Evolutionary conservation across 2,329 filamentous ascomycete species (phyloP).

Genomic region (Hymenotorrendiella dingleyae): DNA sequence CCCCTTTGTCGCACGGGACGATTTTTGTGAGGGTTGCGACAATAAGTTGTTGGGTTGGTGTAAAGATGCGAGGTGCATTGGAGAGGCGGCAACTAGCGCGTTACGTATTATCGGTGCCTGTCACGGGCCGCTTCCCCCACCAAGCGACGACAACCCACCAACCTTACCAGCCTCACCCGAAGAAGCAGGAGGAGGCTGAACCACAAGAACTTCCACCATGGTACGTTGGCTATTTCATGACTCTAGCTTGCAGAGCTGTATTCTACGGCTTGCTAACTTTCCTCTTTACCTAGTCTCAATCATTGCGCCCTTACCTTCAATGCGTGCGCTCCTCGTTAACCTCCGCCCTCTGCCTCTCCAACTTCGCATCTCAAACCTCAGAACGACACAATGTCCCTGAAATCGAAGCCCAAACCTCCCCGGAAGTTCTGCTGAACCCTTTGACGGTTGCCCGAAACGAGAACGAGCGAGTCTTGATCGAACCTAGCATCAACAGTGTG

Average conservation of each 20-base stretch:
- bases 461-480: slow-evolving; percentile 92
- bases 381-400: slow-evolving; percentile 98
- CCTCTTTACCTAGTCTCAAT: slow-evolving; percentile 69
- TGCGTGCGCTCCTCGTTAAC: slow-evolving; percentile 93
- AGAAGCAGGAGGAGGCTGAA: slow-evolving; percentile 8
- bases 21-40: no score
- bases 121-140: slow-evolving; percentile 21
- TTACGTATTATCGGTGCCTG: slow-evolving; percentile 7
- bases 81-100: slow-evolving; percentile 2
- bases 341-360: slow-evolving; percentile 85
- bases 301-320: slow-evolving; percentile 90
- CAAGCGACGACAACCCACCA: slow-evolving; percentile 15
- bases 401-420: slow-evolving; percentile 86
- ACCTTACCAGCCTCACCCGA: slow-evolving; percentile 1
- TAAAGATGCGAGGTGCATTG: not conserved
- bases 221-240: slow-evolving; percentile 6
- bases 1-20: no score
- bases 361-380: slow-evolving; percentile 95
- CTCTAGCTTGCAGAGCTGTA: not conserved
- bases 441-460: slow-evolving; percentile 90
- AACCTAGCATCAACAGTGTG: slow-evolving; percentile 94
- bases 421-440: slow-evolving; percentile 89
- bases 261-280: not conserved
- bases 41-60: no score
- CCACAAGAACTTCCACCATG: slow-evolving; percentile 15